Evolutionary conservation across 1,139 yeast genomes (phyloP).

Genomic region (Debaryomycetaceae sp.): DNA sequence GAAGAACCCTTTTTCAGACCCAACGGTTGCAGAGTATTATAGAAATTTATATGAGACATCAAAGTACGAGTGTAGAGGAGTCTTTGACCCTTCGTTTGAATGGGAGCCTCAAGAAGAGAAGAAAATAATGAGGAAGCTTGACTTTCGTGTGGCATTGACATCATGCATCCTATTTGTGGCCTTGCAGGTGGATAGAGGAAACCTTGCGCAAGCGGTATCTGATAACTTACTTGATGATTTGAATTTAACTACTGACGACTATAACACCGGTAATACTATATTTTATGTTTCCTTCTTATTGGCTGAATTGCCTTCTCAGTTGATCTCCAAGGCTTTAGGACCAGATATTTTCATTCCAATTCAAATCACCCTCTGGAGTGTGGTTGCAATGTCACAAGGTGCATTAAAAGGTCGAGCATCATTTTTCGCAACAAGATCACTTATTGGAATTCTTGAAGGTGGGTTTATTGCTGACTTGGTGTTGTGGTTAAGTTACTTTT

Average conservation of each 20-base stretch:
- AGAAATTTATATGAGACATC: slow-evolving; percentile 26
- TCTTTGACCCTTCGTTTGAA: slow-evolving; percentile 32
- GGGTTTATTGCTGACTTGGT: slow-evolving; percentile 33
- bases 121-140: slow-evolving; percentile 24
- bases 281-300: slow-evolving; percentile 24
- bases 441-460: slow-evolving; percentile 28
- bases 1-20: slow-evolving; percentile 28
- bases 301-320: slow-evolving; percentile 34
- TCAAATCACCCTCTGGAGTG: slow-evolving; percentile 31
- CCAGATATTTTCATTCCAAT: slow-evolving; percentile 31
- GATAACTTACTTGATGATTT: slow-evolving; percentile 27
- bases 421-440: slow-evolving; percentile 24
- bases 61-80: slow-evolving; percentile 30
- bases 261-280: slow-evolving; percentile 29
- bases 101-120: slow-evolving; percentile 36
- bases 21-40: slow-evolving; percentile 25
- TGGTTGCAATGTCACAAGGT: slow-evolving; percentile 27
- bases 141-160: slow-evolving; percentile 29
- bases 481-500: slow-evolving; percentile 26
- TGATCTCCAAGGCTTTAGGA: slow-evolving; percentile 30
- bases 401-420: slow-evolving; percentile 21
- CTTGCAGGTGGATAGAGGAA: slow-evolving; percentile 30
- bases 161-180: slow-evolving; percentile 30
- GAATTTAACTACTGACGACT: slow-evolving; percentile 25
- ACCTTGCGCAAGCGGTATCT: slow-evolving; percentile 27